Evolutionary conservation across 2,329 filamentous ascomycete genomes (phyloP).

Genomic region (Rosellinia necatrix): DNA sequence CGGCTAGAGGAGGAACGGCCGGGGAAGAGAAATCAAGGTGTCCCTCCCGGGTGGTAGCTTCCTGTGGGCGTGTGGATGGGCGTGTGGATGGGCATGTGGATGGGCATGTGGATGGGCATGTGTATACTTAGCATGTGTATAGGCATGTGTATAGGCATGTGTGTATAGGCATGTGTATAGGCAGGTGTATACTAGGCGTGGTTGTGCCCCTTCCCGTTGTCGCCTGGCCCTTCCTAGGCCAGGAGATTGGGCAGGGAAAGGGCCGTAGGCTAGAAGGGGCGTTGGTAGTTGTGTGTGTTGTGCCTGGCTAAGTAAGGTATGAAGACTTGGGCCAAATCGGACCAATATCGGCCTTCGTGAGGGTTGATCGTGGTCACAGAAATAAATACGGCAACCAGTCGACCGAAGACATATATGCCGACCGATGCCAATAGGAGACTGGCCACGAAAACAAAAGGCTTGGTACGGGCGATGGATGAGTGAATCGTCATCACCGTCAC

Average conservation of each 20-base stretch:
- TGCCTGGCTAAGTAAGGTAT: slow-evolving; percentile 6
- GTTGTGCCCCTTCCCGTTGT: slow-evolving; percentile 13
- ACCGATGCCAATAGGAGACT: not conserved
- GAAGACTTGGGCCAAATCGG: slow-evolving; percentile 26
- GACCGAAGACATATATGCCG: slow-evolving; percentile 8
- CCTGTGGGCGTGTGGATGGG: too few species aligned
- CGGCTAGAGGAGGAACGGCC: too few species aligned
- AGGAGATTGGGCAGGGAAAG: slow-evolving; percentile 25
- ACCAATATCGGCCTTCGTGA: slow-evolving; percentile 27
- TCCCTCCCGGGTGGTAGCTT: too few species aligned
- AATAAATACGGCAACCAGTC: slow-evolving; percentile 20
- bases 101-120: too few species aligned
- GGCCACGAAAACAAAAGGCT: slow-evolving; percentile 7
- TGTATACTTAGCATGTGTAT: too few species aligned
- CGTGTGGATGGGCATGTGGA: too few species aligned
- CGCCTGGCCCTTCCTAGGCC: slow-evolving; percentile 13
- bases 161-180: too few species aligned
- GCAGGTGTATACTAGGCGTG: too few species aligned
- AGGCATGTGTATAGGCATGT: too few species aligned
- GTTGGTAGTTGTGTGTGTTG: slow-evolving; percentile 15
- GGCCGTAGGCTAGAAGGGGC: not conserved
- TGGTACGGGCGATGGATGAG: not conserved
- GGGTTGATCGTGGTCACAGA: slow-evolving; percentile 19
- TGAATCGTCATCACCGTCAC: not conserved
- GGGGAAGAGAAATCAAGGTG: too few species aligned